A percentile compares a stretch with the other conserved stretches of the same genome.
These are phyloP conservation scores for Alternaria arborescens DNA, from an alignment of 2,329 filamentous ascomycete species.

Conservation along the genomic window DNA sequence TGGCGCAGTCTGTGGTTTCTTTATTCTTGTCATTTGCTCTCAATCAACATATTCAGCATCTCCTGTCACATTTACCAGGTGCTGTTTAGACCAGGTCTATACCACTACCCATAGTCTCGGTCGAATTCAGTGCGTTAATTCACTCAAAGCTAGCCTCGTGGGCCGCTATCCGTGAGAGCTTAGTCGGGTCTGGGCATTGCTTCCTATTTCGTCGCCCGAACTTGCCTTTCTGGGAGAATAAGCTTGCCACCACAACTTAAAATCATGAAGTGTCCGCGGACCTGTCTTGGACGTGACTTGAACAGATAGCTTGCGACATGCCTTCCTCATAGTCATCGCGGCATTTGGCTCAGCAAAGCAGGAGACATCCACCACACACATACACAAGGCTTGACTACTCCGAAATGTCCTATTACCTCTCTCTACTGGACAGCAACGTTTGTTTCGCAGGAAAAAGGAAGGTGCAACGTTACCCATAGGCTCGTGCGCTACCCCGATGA, in stretches of 20 bases:
- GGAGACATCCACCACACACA: background rate
- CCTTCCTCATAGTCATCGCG: background rate
- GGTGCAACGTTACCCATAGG: conserved; percentile 11
- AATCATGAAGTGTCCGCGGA: background rate
- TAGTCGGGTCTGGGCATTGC: conserved; percentile 30
- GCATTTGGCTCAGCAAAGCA: background rate
- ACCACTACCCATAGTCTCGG: conserved; percentile 34
- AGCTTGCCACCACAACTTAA: conserved; percentile 20
- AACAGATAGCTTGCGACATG: background rate
- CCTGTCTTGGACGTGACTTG: background rate
- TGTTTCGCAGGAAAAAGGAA: background rate
- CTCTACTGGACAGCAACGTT: background rate
- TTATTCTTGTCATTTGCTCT: conserved; percentile 33
- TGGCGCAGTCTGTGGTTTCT: conserved; percentile 45
- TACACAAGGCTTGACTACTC: background rate
- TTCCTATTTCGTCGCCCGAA: conserved; percentile 23
- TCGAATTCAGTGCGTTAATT: conserved; percentile 40
- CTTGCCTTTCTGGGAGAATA: conserved; percentile 28
- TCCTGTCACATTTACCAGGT: conserved; percentile 42
- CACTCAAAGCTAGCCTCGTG: conserved; percentile 7
- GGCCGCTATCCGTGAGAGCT: conserved; percentile 27
- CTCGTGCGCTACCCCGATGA: conserved; percentile 10
- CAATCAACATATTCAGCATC: conserved; percentile 40
- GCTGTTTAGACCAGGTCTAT: conserved; percentile 43
- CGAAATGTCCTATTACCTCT: background rate